Evolutionary conservation across 2,329 filamentous ascomycete species (phyloP).

Genomic region (Fusarium aywerte): DNA sequence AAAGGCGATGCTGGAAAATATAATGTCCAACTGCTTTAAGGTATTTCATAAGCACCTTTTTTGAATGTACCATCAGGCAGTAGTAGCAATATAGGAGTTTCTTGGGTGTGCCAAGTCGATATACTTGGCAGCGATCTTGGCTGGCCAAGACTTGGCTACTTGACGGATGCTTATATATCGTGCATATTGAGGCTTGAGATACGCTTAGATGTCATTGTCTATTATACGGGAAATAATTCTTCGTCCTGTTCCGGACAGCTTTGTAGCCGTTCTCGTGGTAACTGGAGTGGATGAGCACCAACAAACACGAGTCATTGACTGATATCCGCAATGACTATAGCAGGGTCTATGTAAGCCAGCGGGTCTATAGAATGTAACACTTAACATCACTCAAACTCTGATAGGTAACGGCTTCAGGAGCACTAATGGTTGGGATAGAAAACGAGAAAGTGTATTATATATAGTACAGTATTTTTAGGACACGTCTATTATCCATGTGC

Average conservation of each 20-base stretch:
- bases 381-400: neutral
- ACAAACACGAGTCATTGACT: slow-evolving; percentile 1
- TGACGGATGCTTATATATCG: neutral
- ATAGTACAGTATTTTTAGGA: neutral
- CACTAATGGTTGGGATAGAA: neutral
- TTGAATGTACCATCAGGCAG: neutral
- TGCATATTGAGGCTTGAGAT: neutral
- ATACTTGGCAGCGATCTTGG: neutral
- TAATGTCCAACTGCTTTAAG: too few species aligned
- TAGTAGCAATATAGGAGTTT: neutral
- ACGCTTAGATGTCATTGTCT: neutral
- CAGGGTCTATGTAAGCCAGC: neutral
- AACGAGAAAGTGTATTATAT: slow-evolving; percentile 3
- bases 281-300: neutral
- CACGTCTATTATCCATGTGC: slow-evolving; percentile 26
- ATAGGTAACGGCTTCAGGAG: neutral
- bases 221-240: neutral
- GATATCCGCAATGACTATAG: neutral
- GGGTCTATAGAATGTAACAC: slow-evolving; percentile 9
- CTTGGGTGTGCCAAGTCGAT: neutral
- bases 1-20: too few species aligned
- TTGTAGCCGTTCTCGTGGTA: neutral
- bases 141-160: neutral
- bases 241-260: neutral
- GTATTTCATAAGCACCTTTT: neutral